Evolutionary conservation across 1,284 basidiomycete genomes (phyloP).

Genomic region (Sporisorium reilianum): DNA sequence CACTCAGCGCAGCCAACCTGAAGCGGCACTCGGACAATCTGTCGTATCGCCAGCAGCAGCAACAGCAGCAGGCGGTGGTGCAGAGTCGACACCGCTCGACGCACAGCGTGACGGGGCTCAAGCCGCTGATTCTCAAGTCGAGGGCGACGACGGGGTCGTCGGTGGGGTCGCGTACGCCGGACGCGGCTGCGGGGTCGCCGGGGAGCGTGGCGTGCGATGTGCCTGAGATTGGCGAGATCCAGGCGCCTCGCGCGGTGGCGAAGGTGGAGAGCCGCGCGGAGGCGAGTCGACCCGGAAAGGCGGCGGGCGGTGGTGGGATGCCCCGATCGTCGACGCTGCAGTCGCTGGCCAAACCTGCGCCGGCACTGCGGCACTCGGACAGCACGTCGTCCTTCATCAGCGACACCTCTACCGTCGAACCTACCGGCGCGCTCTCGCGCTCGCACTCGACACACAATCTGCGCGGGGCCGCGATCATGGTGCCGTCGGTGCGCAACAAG

Average conservation of each 20-base stretch:
- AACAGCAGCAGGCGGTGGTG: conserved; percentile 4
- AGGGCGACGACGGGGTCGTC: conserved; percentile 27
- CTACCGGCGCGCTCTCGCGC: conserved; percentile 15
- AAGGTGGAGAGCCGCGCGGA: neutral
- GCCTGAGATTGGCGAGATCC: conserved; percentile 5
- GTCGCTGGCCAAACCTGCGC: neutral
- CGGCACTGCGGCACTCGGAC: conserved; percentile 38
- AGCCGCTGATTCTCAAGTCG: conserved; percentile 33
- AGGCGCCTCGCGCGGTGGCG: neutral
- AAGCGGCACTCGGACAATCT: conserved; percentile 43
- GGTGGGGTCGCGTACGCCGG: conserved; percentile 21
- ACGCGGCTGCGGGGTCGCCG: conserved; percentile 1
- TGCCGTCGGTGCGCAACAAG: conserved; percentile 64
- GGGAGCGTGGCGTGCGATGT: conserved; percentile 9
- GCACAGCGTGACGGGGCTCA: conserved; percentile 35
- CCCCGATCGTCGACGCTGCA: conserved; percentile 37
- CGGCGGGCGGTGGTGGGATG: too few relatives aligned
- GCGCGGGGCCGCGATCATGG: conserved; percentile 48
- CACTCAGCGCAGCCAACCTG: conserved; percentile 34
- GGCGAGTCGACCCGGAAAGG: too few relatives aligned
- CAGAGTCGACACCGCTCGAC: conserved; percentile 25
- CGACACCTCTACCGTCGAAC: conserved; percentile 3
- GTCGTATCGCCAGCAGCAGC: conserved; percentile 18
- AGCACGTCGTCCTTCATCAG: conserved; percentile 41
- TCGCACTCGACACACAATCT: conserved; percentile 52